Percentiles rank a stretch among this genome's conserved stretches.
phyloP scores from a whole-genome alignment of 1,284 basidiomycete species.

The Mycosarcoma maydis region DNA sequence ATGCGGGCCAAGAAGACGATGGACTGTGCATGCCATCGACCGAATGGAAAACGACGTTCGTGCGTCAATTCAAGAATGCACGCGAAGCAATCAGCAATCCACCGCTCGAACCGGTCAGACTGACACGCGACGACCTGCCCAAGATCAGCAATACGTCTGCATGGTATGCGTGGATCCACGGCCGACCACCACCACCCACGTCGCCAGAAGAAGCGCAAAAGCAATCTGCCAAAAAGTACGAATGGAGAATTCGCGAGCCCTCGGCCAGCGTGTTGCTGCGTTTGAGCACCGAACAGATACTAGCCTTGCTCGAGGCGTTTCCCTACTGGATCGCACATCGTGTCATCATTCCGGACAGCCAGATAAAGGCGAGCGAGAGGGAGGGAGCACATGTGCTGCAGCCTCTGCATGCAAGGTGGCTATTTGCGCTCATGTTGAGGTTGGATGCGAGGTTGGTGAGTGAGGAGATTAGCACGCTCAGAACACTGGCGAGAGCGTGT shows the following conservation, averaged over 20 bases:
- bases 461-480: slow-evolving; percentile 80
- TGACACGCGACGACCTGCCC: slow-evolving; percentile 31
- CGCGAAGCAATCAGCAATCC: slow-evolving; percentile 34
- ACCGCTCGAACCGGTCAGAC: slow-evolving; percentile 28
- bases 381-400: slow-evolving; percentile 69
- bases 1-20: neutral
- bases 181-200: slow-evolving; percentile 17
- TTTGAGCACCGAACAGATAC: slow-evolving; percentile 38
- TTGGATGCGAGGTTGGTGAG: slow-evolving; percentile 78
- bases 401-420: slow-evolving; percentile 80
- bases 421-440: slow-evolving; percentile 80
- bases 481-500: slow-evolving; percentile 80
- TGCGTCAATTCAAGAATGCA: slow-evolving; percentile 35
- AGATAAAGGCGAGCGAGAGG: slow-evolving; percentile 3
- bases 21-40: slow-evolving; percentile 25
- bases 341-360: slow-evolving; percentile 9
- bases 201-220: slow-evolving; percentile 11
- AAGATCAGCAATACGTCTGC: slow-evolving; percentile 28
- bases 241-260: slow-evolving; percentile 31
- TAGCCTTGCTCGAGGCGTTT: slow-evolving; percentile 36
- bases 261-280: slow-evolving; percentile 18
- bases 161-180: slow-evolving; percentile 51
- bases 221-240: slow-evolving; percentile 11
- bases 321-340: slow-evolving; percentile 45
- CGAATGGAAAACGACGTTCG: slow-evolving; percentile 39